Base-by-base conservation (phyloP, 768 basidiomycete species). In the Vararia minispora region DNA sequence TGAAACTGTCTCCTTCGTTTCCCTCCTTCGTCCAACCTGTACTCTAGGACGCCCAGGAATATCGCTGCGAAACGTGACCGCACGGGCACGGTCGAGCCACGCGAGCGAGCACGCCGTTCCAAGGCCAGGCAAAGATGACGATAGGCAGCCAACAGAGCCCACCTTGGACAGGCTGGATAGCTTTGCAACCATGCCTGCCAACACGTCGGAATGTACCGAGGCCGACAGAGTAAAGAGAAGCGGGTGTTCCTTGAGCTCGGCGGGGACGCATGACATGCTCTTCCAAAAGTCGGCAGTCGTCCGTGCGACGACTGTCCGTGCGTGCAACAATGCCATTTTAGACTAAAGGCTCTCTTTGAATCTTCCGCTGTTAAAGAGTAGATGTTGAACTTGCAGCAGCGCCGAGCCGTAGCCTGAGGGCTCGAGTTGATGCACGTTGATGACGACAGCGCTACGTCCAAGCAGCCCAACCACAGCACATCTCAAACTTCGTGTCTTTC, bases 11-110 rank as follows among this genome's bases (percentile, higher is more conserved):
- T 66, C 62, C 42, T 70, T 56, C 45, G 72, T 69, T 13, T 78
- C 66, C 52, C 81, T 78, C 79, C 78, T 78, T 32, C 81, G 64
- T 21, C 84, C 84, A 10, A 86, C 81, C 49, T 80, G 77, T 2
- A 68, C 55, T 12, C 70, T 60, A n/a, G 60, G 55, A 33, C 61
- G 61, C 9, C 84, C 82, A 1, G 70, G 68, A 37, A 85, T 69
- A 1, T 64, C 66, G 7, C 81, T 83, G n/a, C 68, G 66, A 49
- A 85, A 85, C 1, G 69, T 57, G 1, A 63, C 58, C 9, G 68
- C 68, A 6, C 52, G 36, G 0, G 55, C 42, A 2, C 62, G 47
- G 36, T 74, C 64, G 36, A 80, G 71, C 4, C 70, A 50, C 1
- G 74, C 78, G 6, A 83, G 50, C 17, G 78, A 74, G 48, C 79